phyloP scores from a whole-genome alignment of 139 green algal genomes.

The Chlamydomonas schloesseri region DNA sequence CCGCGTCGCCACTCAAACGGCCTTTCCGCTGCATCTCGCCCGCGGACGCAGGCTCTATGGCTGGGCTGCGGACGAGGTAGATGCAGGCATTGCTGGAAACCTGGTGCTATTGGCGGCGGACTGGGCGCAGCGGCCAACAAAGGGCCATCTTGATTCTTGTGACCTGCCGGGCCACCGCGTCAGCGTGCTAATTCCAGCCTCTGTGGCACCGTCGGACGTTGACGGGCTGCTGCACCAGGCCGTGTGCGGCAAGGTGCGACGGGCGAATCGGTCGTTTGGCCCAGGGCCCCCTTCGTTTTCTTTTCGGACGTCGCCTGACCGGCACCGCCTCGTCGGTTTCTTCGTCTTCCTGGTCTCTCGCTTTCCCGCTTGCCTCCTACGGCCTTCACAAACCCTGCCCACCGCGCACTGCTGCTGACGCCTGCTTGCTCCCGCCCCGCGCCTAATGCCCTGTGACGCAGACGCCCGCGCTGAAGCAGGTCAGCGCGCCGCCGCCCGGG shows the following conservation, averaged over 20 bases:
- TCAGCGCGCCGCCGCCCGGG: no score
- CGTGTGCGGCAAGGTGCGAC: constrained; percentile 5
- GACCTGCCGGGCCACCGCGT: constrained; percentile 10
- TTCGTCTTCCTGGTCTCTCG: no score
- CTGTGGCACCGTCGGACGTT: background rate
- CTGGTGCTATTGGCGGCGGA: constrained; percentile 24
- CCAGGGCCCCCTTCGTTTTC: no score
- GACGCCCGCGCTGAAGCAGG: background rate
- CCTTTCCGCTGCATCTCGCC: background rate
- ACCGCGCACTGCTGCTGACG: no score
- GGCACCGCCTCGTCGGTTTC: no score
- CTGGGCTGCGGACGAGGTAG: constrained; percentile 8
- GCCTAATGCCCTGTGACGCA: no score
- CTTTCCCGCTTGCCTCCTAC: no score
- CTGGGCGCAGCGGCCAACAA: background rate
- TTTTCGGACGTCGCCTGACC: no score
- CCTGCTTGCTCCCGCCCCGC: no score
- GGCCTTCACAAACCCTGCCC: no score
- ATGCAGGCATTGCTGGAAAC: background rate
- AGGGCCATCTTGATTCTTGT: background rate
- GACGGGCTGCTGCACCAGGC: constrained; percentile 20
- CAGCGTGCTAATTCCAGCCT: background rate
- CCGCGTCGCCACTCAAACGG: background rate
- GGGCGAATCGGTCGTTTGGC: background rate
- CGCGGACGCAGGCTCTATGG: constrained; percentile 3